Conservation (phyloP, 169 alveolate genomes). For the Theileria luwenshuni region DNA sequence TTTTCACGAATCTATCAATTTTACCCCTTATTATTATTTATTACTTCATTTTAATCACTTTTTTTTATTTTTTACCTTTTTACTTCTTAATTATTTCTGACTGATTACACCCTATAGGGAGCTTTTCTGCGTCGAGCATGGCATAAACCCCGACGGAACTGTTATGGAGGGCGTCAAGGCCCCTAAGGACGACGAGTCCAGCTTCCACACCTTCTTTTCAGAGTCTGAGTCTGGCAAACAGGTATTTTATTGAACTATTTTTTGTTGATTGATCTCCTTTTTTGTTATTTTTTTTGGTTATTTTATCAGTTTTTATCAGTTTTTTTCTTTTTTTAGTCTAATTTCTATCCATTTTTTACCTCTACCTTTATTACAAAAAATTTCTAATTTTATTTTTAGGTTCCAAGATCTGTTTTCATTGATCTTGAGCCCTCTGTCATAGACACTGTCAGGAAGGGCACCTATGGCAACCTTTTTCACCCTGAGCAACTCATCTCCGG, state of each 20-base stretch:
- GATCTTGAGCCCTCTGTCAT: constrained; percentile 95
- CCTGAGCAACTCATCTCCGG: constrained; percentile 95
- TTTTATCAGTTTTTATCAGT: not conserved
- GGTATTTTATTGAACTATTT: constrained; percentile 62
- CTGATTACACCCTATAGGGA: constrained; percentile 71
- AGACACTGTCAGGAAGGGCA: constrained; percentile 93
- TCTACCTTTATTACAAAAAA: not conserved
- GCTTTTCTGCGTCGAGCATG: constrained; percentile 85
- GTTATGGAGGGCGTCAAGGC: constrained; percentile 77
- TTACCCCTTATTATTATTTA: too few species aligned
- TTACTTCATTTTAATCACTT: too few species aligned
- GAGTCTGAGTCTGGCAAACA: constrained; percentile 99
- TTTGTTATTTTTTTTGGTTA: not conserved
- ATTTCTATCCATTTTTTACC: not conserved
- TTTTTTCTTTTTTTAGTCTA: not conserved
- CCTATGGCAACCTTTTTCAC: constrained; percentile 90
- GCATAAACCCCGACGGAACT: constrained; percentile 85
- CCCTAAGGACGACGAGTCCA: constrained; percentile 93
- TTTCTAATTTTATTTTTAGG: constrained; percentile 53
- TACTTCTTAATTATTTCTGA: too few species aligned
- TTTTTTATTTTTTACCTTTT: too few species aligned
- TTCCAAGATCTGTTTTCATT: constrained; percentile 91
- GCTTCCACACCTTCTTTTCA: constrained; percentile 97
- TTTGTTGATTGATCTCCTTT: not conserved
- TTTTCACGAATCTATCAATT: not conserved